These are phyloP conservation scores for Sugiyamaella japonica DNA, from an alignment of 1,139 yeast species.

Conservation along the genomic window DNA sequence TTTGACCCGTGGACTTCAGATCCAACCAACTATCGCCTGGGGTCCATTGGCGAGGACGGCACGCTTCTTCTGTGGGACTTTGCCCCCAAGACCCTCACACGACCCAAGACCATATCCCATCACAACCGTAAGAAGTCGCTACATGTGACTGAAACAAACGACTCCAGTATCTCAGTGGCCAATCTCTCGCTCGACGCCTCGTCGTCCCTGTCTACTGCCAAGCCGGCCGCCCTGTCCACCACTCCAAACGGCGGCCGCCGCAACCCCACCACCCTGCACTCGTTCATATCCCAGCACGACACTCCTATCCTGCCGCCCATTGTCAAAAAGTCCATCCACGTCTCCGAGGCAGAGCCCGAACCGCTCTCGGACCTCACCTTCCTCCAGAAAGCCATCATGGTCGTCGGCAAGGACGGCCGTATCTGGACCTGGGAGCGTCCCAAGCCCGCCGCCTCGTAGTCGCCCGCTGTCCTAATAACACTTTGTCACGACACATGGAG, in stretches of 20 bases:
- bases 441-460: conserved; percentile 38
- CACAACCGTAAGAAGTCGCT: conserved; percentile 13
- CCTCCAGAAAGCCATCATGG: conserved; percentile 30
- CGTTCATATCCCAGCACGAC: conserved; percentile 33
- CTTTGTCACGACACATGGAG: neutral
- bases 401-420: conserved; percentile 37
- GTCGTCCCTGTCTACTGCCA: neutral
- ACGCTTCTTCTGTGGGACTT: conserved; percentile 71
- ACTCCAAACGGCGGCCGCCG: conserved; percentile 1
- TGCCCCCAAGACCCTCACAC: conserved; percentile 55
- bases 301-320: conserved; percentile 36
- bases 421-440: conserved; percentile 44
- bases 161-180: conserved; percentile 4
- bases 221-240: neutral
- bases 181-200: conserved; percentile 1
- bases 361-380: conserved; percentile 36
- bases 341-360: conserved; percentile 32
- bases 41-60: conserved; percentile 74
- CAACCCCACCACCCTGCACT: conserved; percentile 27
- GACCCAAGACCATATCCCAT: conserved; percentile 32
- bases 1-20: conserved; percentile 46
- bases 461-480: neutral
- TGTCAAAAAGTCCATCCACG: conserved; percentile 30
- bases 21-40: conserved; percentile 51
- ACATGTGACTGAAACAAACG: conserved; percentile 10